Conservation (phyloP, 441 rosid species). For the Adansonia gregorii region DNA sequence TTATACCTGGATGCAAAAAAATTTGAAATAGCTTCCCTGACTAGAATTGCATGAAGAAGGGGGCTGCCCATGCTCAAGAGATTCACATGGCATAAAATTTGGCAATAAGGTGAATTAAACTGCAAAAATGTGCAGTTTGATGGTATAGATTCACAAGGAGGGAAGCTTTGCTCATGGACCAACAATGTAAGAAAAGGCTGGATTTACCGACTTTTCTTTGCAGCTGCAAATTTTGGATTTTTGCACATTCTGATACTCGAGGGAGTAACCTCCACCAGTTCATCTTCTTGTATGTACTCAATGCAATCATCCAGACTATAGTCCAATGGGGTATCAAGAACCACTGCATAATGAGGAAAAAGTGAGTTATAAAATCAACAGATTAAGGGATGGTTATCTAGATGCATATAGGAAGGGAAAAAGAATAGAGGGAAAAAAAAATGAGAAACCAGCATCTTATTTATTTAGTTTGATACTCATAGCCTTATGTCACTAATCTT, state of each 20-base stretch:
- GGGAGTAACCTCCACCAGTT: slow-evolving; percentile 91
- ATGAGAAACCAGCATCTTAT: neutral
- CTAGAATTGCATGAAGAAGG: slow-evolving; percentile 10
- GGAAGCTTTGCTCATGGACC: slow-evolving; percentile 24
- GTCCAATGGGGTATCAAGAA: slow-evolving; percentile 80
- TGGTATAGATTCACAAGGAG: neutral
- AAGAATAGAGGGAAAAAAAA: neutral
- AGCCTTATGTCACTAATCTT: neutral
- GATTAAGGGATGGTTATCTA: neutral
- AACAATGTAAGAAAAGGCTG: neutral
- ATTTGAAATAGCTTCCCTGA: slow-evolving; percentile 22
- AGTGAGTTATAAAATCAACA: neutral
- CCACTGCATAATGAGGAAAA: slow-evolving; percentile 54
- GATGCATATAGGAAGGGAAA: neutral
- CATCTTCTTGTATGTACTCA: slow-evolving; percentile 96
- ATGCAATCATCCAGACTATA: slow-evolving; percentile 97
- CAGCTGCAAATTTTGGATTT: slow-evolving; percentile 59
- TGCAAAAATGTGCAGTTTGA: neutral
- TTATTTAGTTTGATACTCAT: neutral
- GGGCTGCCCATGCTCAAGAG: slow-evolving; percentile 10
- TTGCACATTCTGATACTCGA: slow-evolving; percentile 82
- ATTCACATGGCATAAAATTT: neutral
- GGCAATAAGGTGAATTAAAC: neutral
- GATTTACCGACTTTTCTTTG: slow-evolving; percentile 58
- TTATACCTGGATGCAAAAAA: slow-evolving; percentile 5